Conservation (phyloP, 2,329 filamentous ascomycete genomes). For the Penicillium sp. region DNA sequence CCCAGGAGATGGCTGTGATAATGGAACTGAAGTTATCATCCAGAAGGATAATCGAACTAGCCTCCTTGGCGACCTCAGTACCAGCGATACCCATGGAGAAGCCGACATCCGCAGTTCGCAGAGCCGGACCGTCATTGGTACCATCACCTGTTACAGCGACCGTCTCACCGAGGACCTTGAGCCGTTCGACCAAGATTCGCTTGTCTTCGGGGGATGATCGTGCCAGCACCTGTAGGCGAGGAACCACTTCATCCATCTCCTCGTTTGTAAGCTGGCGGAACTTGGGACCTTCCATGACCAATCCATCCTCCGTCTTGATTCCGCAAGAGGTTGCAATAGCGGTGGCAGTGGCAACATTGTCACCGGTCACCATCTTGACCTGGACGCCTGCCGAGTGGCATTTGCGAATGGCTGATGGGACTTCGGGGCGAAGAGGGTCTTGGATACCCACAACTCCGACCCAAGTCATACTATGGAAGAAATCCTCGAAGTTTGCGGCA, state of each 20-base stretch:
- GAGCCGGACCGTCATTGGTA: constrained; percentile 57
- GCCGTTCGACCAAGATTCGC: constrained; percentile 52
- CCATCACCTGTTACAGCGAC: constrained; percentile 58
- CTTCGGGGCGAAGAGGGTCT: constrained; percentile 61
- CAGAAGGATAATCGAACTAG: constrained; percentile 59
- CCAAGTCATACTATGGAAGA: constrained; percentile 66
- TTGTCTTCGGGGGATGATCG: constrained; percentile 61
- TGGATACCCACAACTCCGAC: constrained; percentile 65
- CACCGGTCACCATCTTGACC: constrained; percentile 64
- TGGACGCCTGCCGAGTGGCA: constrained; percentile 61
- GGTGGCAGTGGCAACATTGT: constrained; percentile 62
- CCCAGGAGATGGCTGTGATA: constrained; percentile 59
- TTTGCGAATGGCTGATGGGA: constrained; percentile 57
- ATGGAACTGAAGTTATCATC: constrained; percentile 60
- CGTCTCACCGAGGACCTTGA: constrained; percentile 56
- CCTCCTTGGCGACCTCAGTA: constrained; percentile 60
- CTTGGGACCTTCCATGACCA: constrained; percentile 60
- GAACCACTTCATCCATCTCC: constrained; percentile 52
- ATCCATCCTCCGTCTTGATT: constrained; percentile 51
- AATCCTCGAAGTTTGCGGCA: constrained; percentile 55
- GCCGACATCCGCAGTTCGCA: constrained; percentile 58
- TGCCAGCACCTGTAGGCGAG: constrained; percentile 55
- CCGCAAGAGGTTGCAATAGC: constrained; percentile 68
- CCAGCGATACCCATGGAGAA: constrained; percentile 62
- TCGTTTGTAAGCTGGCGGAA: constrained; percentile 55